Conservation (phyloP, 306 rosid species). For the Alnus glutinosa region DNA sequence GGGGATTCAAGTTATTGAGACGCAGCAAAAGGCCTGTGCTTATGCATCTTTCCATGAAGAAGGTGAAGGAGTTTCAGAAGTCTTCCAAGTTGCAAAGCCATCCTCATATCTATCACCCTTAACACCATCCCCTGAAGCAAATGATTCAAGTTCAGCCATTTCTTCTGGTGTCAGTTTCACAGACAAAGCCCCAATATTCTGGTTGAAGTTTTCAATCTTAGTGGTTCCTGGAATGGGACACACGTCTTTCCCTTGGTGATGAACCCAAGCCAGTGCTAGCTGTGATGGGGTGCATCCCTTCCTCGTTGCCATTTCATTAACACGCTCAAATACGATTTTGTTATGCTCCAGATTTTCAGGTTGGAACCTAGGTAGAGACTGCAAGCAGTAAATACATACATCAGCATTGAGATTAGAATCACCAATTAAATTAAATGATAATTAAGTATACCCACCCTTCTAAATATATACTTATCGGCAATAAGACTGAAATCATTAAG, state of each 20-base stretch:
- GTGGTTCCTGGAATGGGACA: constrained; percentile 86
- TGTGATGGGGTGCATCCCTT: constrained; percentile 67
- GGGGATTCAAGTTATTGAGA: background rate
- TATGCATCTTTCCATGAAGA: constrained; percentile 46
- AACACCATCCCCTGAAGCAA: constrained; percentile 38
- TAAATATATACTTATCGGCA: too few relatives aligned
- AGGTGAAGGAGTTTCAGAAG: constrained; percentile 54
- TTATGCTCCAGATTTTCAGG: constrained; percentile 61
- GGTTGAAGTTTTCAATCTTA: constrained; percentile 53
- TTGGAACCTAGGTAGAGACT: constrained; percentile 53
- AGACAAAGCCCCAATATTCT: constrained; percentile 61
- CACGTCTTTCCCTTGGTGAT: constrained; percentile 65
- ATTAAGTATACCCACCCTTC: background rate
- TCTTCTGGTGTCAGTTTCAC: constrained; percentile 64
- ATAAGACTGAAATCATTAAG: background rate
- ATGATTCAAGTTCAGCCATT: constrained; percentile 57
- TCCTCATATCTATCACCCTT: constrained; percentile 44
- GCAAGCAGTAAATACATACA: background rate
- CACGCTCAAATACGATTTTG: constrained; percentile 49
- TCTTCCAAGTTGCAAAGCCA: constrained; percentile 31
- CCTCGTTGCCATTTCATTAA: constrained; percentile 56
- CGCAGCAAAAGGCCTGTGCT: background rate
- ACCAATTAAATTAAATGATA: too few relatives aligned
- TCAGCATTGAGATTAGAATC: background rate
- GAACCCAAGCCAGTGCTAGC: constrained; percentile 68